phyloP scores from a whole-genome alignment of 1,139 yeast species.

The Kodamaea derodonti region DNA sequence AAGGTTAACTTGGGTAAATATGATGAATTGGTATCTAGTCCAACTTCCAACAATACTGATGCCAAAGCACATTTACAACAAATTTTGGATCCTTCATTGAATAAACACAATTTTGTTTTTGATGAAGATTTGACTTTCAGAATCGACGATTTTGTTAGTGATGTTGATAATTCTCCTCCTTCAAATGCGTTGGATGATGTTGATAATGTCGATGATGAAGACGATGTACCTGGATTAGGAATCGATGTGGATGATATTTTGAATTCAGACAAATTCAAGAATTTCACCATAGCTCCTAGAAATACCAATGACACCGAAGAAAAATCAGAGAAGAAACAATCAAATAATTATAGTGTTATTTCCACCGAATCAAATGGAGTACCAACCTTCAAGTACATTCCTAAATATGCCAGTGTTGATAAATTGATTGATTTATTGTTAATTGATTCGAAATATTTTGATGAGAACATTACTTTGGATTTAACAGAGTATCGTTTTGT shows the following conservation, averaged over 20 bases:
- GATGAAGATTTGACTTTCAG: constrained; percentile 36
- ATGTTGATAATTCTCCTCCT: constrained; percentile 24
- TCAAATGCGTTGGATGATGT: constrained; percentile 21
- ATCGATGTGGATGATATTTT: constrained; percentile 46
- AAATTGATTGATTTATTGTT: constrained; percentile 40
- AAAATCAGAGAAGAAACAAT: constrained; percentile 7
- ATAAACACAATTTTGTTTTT: constrained; percentile 28
- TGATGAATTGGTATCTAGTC: constrained; percentile 26
- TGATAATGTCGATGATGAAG: constrained; percentile 32
- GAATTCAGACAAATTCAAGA: constrained; percentile 40
- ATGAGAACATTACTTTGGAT: constrained; percentile 36
- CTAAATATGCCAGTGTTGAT: constrained; percentile 41
- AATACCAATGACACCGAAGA: not conserved
- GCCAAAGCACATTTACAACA: constrained; percentile 12
- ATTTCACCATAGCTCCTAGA: constrained; percentile 20
- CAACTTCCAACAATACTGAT: constrained; percentile 8
- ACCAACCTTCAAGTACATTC: constrained; percentile 26
- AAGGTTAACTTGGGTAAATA: constrained; percentile 34
- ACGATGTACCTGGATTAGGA: constrained; percentile 40
- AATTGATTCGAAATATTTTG: constrained; percentile 37
- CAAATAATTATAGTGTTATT: constrained; percentile 13
- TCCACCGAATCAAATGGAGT: constrained; percentile 11
- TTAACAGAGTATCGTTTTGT: constrained; percentile 43
- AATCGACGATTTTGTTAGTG: constrained; percentile 37
- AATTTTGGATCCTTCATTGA: constrained; percentile 16